Percentiles rank a stretch among this genome's conserved stretches.
phyloP scores from a whole-genome alignment of 2,329 filamentous ascomycete species.

The Pestalotiopsis sp. region DNA sequence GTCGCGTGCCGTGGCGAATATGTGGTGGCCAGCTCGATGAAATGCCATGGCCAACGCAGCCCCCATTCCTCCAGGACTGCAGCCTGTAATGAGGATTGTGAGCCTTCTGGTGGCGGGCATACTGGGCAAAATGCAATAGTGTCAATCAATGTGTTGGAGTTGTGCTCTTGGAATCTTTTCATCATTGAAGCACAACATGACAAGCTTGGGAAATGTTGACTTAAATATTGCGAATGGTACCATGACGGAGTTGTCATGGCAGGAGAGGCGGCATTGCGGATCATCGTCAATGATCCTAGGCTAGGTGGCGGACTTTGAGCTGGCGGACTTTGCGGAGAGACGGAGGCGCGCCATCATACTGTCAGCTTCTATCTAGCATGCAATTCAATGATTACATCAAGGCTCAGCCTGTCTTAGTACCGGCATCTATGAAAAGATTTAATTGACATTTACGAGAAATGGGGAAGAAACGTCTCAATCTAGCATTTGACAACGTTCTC shows the following conservation, averaged over 20 bases:
- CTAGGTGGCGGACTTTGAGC: neutral
- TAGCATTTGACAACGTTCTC: no score
- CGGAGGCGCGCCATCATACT: neutral
- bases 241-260: neutral
- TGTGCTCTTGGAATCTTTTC: no score
- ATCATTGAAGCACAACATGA: no score
- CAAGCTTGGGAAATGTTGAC: no score
- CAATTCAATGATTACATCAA: neutral
- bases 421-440: no score
- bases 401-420: no score
- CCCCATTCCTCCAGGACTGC: conserved; percentile 13
- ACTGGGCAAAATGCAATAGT: neutral
- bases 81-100: conserved; percentile 15
- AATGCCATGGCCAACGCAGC: conserved; percentile 13
- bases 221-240: neutral
- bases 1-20: conserved; percentile 15
- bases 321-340: neutral
- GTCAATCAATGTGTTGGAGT: neutral
- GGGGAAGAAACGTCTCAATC: no score
- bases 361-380: neutral
- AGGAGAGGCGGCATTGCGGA: neutral
- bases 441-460: no score
- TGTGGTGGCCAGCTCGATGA: conserved; percentile 14
- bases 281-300: neutral
- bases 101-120: neutral